phyloP scores from a whole-genome alignment of 768 basidiomycete species.

The Tephrocybe sp. region DNA sequence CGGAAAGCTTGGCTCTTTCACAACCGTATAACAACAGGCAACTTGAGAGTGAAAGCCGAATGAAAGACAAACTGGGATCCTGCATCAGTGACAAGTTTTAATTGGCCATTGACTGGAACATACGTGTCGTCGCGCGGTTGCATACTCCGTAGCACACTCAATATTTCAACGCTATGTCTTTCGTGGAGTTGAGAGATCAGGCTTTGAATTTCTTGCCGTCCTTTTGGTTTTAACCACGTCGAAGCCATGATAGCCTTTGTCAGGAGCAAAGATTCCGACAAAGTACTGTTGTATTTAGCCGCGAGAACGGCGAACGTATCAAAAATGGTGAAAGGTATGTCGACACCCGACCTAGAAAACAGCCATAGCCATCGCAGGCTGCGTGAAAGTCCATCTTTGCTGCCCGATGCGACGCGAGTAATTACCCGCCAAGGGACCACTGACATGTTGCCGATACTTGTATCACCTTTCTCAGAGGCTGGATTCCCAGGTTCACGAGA shows the following conservation, averaged over 20 bases:
- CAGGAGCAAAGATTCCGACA: constrained; percentile 47
- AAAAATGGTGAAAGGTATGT: constrained; percentile 53
- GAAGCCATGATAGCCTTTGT: constrained; percentile 52
- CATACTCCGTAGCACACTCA: constrained; percentile 30
- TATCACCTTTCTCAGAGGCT: constrained; percentile 26
- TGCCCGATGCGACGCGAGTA: constrained; percentile 37
- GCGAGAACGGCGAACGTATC: constrained; percentile 43
- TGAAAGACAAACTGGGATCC: constrained; percentile 37
- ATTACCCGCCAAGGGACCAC: constrained; percentile 58
- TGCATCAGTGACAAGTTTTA: not conserved
- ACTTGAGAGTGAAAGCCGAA: constrained; percentile 57
- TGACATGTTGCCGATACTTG: constrained; percentile 25
- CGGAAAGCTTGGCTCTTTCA: constrained; percentile 44
- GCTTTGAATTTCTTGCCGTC: constrained; percentile 55
- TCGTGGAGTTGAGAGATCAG: constrained; percentile 48
- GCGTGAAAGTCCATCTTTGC: constrained; percentile 38
- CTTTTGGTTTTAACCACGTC: constrained; percentile 59
- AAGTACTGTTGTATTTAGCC: constrained; percentile 30
- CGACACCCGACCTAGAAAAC: constrained; percentile 62
- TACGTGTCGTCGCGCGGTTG: constrained; percentile 34
- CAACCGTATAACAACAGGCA: constrained; percentile 70
- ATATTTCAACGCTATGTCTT: constrained; percentile 37
- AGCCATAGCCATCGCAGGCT: constrained; percentile 59
- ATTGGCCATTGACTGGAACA: not conserved
- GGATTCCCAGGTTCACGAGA: constrained; percentile 45